These are phyloP conservation scores for Globisporangium heterothallicum DNA, from an alignment of 352 stramenopile genomes.

Conservation along the genomic window DNA sequence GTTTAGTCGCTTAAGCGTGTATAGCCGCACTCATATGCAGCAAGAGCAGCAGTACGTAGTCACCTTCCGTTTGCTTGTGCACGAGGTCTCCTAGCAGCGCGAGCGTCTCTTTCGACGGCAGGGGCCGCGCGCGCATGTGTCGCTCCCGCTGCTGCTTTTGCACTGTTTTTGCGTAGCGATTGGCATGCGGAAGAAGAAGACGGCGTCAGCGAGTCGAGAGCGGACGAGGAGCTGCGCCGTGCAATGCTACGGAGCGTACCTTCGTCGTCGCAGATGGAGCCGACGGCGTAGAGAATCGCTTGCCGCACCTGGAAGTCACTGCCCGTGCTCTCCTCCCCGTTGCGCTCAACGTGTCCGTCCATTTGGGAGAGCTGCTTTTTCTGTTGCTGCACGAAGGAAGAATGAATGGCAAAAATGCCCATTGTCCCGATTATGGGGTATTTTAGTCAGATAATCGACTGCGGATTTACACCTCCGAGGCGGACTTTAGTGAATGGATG, in stretches of 20 bases:
- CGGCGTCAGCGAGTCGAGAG: neutral
- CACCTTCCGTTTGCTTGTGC: constrained; percentile 64
- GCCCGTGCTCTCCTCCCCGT: too few relatives aligned
- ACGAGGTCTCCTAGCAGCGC: constrained; percentile 58
- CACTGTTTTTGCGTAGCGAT: too few relatives aligned
- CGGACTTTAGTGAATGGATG: too few relatives aligned
- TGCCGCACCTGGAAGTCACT: constrained; percentile 69
- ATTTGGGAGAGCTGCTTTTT: too few relatives aligned
- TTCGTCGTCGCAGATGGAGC: constrained; percentile 62
- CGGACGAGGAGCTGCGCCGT: neutral
- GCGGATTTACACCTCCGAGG: too few relatives aligned
- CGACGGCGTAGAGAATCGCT: constrained; percentile 61
- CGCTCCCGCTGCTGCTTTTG: constrained; percentile 51
- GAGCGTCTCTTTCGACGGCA: constrained; percentile 59
- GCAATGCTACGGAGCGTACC: constrained; percentile 16
- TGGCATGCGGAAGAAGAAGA: too few relatives aligned
- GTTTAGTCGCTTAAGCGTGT: too few relatives aligned
- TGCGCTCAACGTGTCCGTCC: neutral
- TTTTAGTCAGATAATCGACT: too few relatives aligned
- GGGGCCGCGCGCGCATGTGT: constrained; percentile 28
- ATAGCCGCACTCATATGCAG: neutral
- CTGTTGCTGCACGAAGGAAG: too few relatives aligned
- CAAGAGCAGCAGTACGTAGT: neutral
- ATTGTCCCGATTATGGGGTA: too few relatives aligned
- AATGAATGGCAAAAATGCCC: too few relatives aligned